These are phyloP conservation scores for Alternaria angustiovoidea DNA, from an alignment of 2,329 filamentous ascomycete genomes.

Conservation along the genomic window DNA sequence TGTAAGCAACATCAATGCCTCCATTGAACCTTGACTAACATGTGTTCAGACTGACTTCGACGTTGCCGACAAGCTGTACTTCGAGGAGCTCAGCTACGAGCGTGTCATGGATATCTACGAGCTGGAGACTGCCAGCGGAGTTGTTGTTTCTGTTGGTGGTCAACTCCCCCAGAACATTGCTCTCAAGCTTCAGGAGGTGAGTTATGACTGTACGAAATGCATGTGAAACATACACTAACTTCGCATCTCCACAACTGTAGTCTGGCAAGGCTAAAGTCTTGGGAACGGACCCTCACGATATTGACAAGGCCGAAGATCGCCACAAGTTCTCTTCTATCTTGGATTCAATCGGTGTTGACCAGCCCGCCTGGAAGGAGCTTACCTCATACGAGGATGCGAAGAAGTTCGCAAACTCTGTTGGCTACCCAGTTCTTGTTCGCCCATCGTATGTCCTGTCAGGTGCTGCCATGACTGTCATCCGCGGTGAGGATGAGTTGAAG, in stretches of 20 bases:
- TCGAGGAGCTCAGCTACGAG: constrained; percentile 96
- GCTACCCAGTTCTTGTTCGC: constrained; percentile 93
- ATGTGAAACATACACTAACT: too few relatives aligned
- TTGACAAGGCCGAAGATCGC: constrained; percentile 96
- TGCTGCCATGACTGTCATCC: constrained; percentile 98
- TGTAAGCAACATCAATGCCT: constrained; percentile 54
- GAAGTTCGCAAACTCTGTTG: constrained; percentile 81
- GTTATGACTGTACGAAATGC: too few relatives aligned
- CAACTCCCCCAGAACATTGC: constrained; percentile 98
- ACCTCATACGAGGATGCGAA: constrained; percentile 89
- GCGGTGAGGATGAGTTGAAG: constrained; percentile 85
- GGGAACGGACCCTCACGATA: constrained; percentile 62
- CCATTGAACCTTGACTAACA: constrained; percentile 18
- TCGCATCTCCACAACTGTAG: constrained; percentile 6
- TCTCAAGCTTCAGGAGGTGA: constrained; percentile 80
- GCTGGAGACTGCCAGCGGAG: constrained; percentile 81
- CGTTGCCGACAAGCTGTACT: constrained; percentile 89
- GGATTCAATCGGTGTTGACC: constrained; percentile 95
- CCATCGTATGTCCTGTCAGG: constrained; percentile 96
- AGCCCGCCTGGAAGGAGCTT: constrained; percentile 97
- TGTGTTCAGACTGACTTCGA: constrained; percentile 77
- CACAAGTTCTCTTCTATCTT: constrained; percentile 98
- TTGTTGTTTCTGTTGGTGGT: constrained; percentile 94
- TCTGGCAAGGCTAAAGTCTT: constrained; percentile 68
- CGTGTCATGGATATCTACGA: constrained; percentile 99